Conservation (phyloP, 768 basidiomycete genomes). For the Tricholoma furcatifolium region DNA sequence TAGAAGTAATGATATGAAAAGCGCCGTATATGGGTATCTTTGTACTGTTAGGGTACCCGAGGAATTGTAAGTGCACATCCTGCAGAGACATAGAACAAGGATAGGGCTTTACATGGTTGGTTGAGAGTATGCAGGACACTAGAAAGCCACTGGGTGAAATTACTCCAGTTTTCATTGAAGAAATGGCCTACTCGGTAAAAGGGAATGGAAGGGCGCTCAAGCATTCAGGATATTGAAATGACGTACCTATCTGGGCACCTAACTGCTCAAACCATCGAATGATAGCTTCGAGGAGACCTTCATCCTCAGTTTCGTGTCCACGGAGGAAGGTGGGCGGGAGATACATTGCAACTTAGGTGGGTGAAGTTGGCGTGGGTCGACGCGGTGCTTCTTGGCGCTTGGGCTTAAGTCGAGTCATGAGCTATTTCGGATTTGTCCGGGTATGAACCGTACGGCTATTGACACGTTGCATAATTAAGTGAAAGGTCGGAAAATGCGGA, state of each 20-base stretch:
- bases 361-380: no score
- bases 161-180: not conserved
- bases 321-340: not conserved
- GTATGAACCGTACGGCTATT: no score
- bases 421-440: not conserved
- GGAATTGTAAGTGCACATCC: not conserved
- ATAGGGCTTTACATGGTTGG: conserved; percentile 5
- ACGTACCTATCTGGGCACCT: not conserved
- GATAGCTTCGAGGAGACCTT: not conserved
- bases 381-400: no score
- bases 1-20: conserved; percentile 13
- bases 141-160: not conserved
- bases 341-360: not conserved
- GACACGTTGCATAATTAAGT: no score
- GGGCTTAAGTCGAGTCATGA: not conserved
- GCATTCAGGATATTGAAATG: not conserved
- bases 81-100: not conserved
- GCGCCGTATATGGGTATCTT: conserved; percentile 13
- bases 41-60: conserved; percentile 8
- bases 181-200: not conserved
- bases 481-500: no score
- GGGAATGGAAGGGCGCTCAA: not conserved
- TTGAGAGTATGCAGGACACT: not conserved
- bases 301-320: not conserved
- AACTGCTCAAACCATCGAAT: not conserved